Base-by-base conservation (phyloP, 1,139 yeast genomes). In the Taiozyma sp. region DNA sequence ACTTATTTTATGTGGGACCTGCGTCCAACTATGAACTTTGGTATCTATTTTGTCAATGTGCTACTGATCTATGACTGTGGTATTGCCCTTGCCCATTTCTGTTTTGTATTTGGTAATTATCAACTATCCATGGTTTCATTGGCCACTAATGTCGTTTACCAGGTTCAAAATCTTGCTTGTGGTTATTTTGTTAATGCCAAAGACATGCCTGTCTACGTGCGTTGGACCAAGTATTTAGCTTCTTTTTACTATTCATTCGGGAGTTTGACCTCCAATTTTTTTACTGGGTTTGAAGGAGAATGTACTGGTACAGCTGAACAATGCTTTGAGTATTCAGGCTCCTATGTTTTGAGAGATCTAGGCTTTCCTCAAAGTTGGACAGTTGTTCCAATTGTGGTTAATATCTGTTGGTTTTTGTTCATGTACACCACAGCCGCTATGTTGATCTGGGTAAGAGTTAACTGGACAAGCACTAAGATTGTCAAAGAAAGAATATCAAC, bases 1-100 rank as follows among this genome's bases (percentile, higher is more conserved):
- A 79, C 89, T 0, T 89, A 84, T 61, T 89, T 84, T 67, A 85
- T 89, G 95, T 80, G 81, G 73, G 96, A 96, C 0, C 70, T 89
- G 43, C 69, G 87, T 43, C 69, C 73, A 0, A 74, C 74, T 48
- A 69, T 61, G 10, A 76, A 69, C 65, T 89, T 86, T 61, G 87
- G 85, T 56, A 74, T 80, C 4, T 89, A 78, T 65, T 83, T 85
- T 65, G 77, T 83, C 2, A 74, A 82, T 13, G 70, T 76, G 16
- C 65, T 89, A n/a, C 60, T 88, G 44, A 75, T 75, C 30, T 84
- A 83, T 54, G 68, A 81, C 53, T 72, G 76, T 47, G 78, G 86
- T 9, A 77, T 85, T 71, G 71, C 81, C 6, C 70, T 77, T 53
- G 86, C 87, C 0, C 72, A 80, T 59, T 14, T 71, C 76, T 55